Evolutionary conservation across 139 green algal species (phyloP).

Genomic region (Volvox africanus): DNA sequence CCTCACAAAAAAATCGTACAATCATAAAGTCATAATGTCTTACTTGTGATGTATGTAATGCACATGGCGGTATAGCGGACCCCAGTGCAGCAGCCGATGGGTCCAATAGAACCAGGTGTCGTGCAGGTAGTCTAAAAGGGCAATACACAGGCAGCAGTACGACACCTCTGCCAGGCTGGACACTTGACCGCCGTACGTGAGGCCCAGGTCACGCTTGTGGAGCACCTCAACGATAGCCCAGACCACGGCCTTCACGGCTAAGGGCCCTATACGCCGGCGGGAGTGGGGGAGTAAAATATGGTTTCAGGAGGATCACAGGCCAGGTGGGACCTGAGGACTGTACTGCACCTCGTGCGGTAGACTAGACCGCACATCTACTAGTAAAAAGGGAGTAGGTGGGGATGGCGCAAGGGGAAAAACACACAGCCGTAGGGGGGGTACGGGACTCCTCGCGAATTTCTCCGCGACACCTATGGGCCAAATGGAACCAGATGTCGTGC

Average conservation of each 20-base stretch:
- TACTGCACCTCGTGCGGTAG: too few species aligned
- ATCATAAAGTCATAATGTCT: not conserved
- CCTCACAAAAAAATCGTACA: not conserved
- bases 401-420: too few species aligned
- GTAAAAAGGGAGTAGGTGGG: too few species aligned
- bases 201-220: conserved; percentile 57
- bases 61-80: conserved; percentile 81
- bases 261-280: conserved; percentile 66
- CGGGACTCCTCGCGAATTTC: too few species aligned
- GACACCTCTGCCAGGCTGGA: conserved; percentile 11
- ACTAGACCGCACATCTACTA: too few species aligned
- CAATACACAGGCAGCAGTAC: conserved; percentile 70
- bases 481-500: too few species aligned
- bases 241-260: conserved; percentile 83
- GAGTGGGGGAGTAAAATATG: not conserved
- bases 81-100: conserved; percentile 88
- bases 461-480: too few species aligned
- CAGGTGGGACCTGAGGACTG: too few species aligned
- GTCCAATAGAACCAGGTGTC: conserved; percentile 96
- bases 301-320: too few species aligned
- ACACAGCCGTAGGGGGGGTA: too few species aligned
- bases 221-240: conserved; percentile 82
- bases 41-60: conserved; percentile 89
- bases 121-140: conserved; percentile 85
- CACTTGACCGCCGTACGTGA: conserved; percentile 73